Evolutionary conservation across 2,329 filamentous ascomycete genomes (phyloP).

Genomic region (Phaeophleospora eucalypticola): DNA sequence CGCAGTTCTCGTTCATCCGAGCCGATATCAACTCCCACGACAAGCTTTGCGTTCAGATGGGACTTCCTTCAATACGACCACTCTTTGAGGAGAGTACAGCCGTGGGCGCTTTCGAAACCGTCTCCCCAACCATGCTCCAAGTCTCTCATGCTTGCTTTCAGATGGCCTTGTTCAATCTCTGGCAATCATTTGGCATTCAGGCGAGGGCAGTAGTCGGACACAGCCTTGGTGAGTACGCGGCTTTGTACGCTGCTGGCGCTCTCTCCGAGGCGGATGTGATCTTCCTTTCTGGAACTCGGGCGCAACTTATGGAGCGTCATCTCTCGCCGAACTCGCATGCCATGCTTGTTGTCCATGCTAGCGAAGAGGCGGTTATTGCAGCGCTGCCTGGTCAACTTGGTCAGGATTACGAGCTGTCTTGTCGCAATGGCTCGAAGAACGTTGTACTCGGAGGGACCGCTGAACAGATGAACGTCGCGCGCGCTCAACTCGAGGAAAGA

Average conservation of each 20-base stretch:
- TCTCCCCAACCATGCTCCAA: slow-evolving; percentile 33
- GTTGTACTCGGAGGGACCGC: slow-evolving; percentile 22
- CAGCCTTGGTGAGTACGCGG: slow-evolving; percentile 39
- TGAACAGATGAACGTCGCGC: slow-evolving; percentile 1
- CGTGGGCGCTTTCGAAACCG: slow-evolving; percentile 15
- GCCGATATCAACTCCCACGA: background rate
- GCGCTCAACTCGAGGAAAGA: slow-evolving; percentile 7
- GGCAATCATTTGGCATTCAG: slow-evolving; percentile 27
- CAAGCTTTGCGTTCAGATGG: slow-evolving; percentile 28
- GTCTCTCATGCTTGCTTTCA: slow-evolving; percentile 39
- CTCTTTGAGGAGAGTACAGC: background rate
- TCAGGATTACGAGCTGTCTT: slow-evolving; percentile 18
- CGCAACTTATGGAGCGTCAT: slow-evolving; percentile 17
- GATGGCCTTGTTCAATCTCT: slow-evolving; percentile 36
- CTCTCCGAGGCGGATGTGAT: slow-evolving; percentile 32
- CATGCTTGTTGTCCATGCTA: slow-evolving; percentile 16
- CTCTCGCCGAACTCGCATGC: slow-evolving; percentile 11
- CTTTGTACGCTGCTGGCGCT: slow-evolving; percentile 33
- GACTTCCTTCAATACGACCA: slow-evolving; percentile 25
- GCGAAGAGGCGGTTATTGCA: background rate
- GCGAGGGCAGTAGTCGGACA: slow-evolving; percentile 29
- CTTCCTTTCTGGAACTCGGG: slow-evolving; percentile 34
- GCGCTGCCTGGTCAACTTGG: background rate
- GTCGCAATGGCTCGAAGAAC: slow-evolving; percentile 25
- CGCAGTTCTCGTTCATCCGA: slow-evolving; percentile 10